Base-by-base conservation (phyloP, 169 alveolate species). In the Cryptosporidium ubiquitum region DNA sequence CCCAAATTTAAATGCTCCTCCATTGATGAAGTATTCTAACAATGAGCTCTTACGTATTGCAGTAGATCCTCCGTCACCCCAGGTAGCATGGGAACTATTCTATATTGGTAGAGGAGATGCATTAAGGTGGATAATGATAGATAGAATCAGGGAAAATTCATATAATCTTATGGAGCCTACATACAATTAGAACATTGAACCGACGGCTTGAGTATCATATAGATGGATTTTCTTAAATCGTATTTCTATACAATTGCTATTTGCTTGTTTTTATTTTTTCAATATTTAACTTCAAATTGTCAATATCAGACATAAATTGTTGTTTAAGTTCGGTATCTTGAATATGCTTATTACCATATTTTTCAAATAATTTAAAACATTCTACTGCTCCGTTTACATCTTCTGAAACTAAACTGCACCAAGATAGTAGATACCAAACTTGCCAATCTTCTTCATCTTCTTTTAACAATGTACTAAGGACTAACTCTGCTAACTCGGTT, bases 361-460 rank as follows among this genome's bases (percentile, higher is more conserved):
- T 79, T 23, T 79, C 39, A 49, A 37, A 79, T 26, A 61, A 23
- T 26, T 79, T 64, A 26, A 79, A 31, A 31, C 70, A 58, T 64
- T 79, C 89, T 9, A 40, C 39, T 40, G 89, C 71, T 2, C 74
- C 66, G 10, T 0, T 37, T 3, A 61, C 47, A 44, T 79, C 64
- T 31, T 58, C 31, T 61, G 79, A 37, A 40, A 79, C 89, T n/a
- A 79, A 18, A 57, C 31, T 26, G 16, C 89, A 79, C 89, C 89
- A 79, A 2, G 89, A 58, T 16, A 79, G 68, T 10, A 79, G 23
- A 47, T 79, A 79, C 89, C 89, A 79, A 58, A 79, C 79, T 66
- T 79, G 89, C 89, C 89, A 79, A 44, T 79, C 89, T 64, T 79
- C 89, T 40, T 79, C 89, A 14, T 79, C 89, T 42, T 79, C 89